These are phyloP conservation scores for Myxozyma neglecta DNA, from an alignment of 805 yeast species.

Conservation along the genomic window DNA sequence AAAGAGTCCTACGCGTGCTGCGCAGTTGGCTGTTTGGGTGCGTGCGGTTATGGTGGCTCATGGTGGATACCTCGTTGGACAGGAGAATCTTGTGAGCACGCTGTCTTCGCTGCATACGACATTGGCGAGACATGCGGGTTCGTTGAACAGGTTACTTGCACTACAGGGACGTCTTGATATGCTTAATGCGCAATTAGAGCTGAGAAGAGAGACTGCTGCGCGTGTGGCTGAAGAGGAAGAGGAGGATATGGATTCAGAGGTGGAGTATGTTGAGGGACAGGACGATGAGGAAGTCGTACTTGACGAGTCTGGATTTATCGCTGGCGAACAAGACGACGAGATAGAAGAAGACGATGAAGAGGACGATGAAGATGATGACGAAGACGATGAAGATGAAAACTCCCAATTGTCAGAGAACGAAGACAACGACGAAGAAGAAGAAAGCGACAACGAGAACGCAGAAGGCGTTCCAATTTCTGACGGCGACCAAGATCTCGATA, in stretches of 20 bases:
- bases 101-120: conserved; percentile 59
- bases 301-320: conserved; percentile 48
- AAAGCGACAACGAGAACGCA: conserved; percentile 13
- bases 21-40: conserved; percentile 63
- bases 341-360: conserved; percentile 41
- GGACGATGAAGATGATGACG: conserved; percentile 38
- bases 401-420: conserved; percentile 34
- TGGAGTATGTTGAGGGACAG: conserved; percentile 49
- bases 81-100: conserved; percentile 54
- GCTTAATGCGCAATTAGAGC: conserved; percentile 68
- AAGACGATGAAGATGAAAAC: conserved; percentile 35
- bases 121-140: conserved; percentile 55
- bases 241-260: conserved; percentile 40
- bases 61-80: conserved; percentile 60
- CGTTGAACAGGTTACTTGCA: conserved; percentile 67
- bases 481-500: conserved; percentile 6
- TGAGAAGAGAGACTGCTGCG: conserved; percentile 53
- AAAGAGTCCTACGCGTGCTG: conserved; percentile 56
- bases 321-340: conserved; percentile 45
- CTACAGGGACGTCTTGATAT: conserved; percentile 84
- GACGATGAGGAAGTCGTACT: conserved; percentile 21
- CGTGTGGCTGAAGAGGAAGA: conserved; percentile 42
- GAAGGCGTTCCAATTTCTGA: background rate
- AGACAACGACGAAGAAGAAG: conserved; percentile 31
- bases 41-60: conserved; percentile 74